Evolutionary conservation across 768 basidiomycete species (phyloP).

Genomic region (Kwoniella mangroviensis): DNA sequence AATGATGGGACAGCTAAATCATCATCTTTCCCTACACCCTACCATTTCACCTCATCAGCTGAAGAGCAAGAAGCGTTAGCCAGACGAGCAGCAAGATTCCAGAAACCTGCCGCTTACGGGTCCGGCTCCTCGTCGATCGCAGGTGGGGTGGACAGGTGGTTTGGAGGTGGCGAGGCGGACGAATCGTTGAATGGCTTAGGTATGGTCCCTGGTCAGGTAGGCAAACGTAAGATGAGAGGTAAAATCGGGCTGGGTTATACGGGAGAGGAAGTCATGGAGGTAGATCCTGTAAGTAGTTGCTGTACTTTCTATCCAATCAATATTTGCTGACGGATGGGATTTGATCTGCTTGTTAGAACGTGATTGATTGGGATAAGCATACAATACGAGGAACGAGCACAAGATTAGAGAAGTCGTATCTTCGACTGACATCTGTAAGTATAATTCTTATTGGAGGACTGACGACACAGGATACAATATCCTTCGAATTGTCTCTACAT

Average conservation of each 20-base stretch:
- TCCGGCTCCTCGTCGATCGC: conserved; percentile 66
- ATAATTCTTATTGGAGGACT: background rate
- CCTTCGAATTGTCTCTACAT: no score
- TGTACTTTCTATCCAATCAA: background rate
- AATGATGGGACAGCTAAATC: conserved; percentile 32
- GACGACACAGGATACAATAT: no score
- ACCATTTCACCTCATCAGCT: conserved; percentile 29
- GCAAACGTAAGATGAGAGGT: conserved; percentile 48
- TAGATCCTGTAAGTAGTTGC: conserved; percentile 54
- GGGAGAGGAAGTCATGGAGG: conserved; percentile 51
- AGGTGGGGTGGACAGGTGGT: conserved; percentile 35
- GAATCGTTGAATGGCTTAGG: conserved; percentile 20
- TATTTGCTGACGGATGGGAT: background rate
- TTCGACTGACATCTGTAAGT: conserved; percentile 83
- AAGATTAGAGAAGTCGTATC: conserved; percentile 92
- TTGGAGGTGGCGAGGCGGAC: conserved; percentile 33
- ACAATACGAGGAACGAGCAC: conserved; percentile 92
- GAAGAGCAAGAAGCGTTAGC: conserved; percentile 58
- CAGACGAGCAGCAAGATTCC: conserved; percentile 80
- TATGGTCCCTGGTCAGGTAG: conserved; percentile 40
- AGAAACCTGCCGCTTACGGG: conserved; percentile 56
- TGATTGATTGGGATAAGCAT: conserved; percentile 92
- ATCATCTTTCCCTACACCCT: conserved; percentile 42
- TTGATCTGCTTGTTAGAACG: conserved; percentile 67
- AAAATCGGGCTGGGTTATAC: conserved; percentile 47